These are phyloP conservation scores for Fusarium sp. DNA, from an alignment of 2,329 filamentous ascomycete species.

Conservation along the genomic window DNA sequence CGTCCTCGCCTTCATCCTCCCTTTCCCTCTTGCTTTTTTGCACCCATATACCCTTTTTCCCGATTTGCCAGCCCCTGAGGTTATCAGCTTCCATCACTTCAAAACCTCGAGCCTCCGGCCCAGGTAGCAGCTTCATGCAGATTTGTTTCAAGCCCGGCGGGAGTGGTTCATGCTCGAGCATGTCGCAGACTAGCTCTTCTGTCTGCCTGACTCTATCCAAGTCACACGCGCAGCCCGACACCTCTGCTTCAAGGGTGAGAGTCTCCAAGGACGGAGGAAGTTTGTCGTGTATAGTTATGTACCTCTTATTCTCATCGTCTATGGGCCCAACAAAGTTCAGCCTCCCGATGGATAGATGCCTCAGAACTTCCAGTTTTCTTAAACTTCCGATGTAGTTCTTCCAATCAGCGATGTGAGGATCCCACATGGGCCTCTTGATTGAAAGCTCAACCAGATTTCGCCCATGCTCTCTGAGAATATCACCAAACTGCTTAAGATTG, in stretches of 20 bases:
- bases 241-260: neutral
- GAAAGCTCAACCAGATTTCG: neutral
- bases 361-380: neutral
- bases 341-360: neutral
- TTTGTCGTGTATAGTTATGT: neutral
- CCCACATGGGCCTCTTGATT: neutral
- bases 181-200: neutral
- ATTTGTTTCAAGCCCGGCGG: neutral
- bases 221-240: neutral
- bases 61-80: neutral
- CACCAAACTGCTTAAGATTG: neutral
- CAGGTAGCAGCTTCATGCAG: neutral
- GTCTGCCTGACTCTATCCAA: neutral
- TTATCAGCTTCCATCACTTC: too few species aligned
- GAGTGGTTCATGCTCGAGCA: neutral
- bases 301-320: too few species aligned
- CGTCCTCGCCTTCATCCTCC: neutral
- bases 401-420: neutral
- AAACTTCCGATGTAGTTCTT: neutral
- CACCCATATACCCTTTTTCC: neutral
- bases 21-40: neutral
- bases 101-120: neutral
- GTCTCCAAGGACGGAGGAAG: neutral
- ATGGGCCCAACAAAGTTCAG: neutral
- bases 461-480: neutral